Base-by-base conservation (phyloP, 2,329 filamentous ascomycete species). In the Sporothrix brasiliensis region DNA sequence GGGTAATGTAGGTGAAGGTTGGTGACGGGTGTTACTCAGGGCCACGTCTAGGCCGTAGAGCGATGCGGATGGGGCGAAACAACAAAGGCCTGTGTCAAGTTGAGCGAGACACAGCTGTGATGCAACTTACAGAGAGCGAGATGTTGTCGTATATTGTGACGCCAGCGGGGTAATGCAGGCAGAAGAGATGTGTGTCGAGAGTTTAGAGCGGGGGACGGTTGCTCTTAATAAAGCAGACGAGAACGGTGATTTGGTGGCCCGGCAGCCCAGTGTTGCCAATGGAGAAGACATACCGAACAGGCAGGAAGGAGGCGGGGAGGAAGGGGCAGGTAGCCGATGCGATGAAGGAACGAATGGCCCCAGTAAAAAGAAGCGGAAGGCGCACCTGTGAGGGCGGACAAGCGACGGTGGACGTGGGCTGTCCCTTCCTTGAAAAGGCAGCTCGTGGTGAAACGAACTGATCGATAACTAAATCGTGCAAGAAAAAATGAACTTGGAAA, bases 151-250 rank as follows among this genome's bases (percentile, higher is more conserved):
- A 63, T 69, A 27, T 52, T 67, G 70, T 71, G 72, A 73, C 72
- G 71, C 70, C 72, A 72, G 72, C 72, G 72, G 72, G 69, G 72
- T 66, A 68, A 21, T n/a, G 39, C 34, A 65, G 60, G 47, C 58
- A 53, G 68, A 54, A 27, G 53, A 61, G 60, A 56, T 27, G 39
- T 19, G 16, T 50, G 70, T 60, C 67, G 72, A 69, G 68, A 60
- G 68, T 50, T 21, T 27, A n/a, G 30, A 41, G 69, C 63, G 69
- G 68, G 70, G 71, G 66, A 56, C 58, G 69, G 67, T 50, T 27
- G 53, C 30, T 73, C 66, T 70, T 58, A 72, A 54, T 72, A 73
- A 69, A 56, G 54, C 61, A 5, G 67, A 61, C 34, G 60, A 68
- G 24, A 70, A 44, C 54, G 56, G 41, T 41, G 68, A 68, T 70